Base-by-base conservation (phyloP, 306 rosid species). In the Vigna trinervia region DNA sequence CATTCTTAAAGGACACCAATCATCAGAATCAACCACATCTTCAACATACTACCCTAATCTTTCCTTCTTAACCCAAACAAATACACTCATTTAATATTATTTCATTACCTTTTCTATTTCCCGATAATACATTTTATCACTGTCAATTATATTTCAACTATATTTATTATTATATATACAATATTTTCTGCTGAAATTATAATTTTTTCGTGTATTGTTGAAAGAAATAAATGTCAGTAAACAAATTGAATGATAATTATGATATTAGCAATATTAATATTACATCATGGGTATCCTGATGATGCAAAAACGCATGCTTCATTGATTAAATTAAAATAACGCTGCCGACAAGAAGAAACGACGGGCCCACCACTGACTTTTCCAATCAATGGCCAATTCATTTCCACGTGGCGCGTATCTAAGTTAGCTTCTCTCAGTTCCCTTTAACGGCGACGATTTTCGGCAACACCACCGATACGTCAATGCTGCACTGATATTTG, bases 361-460 rank as follows among this genome's bases (percentile, higher is more conserved):
- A 32, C 61, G 74, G 36, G 19, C 47, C 75, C 62, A 48, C 12
- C 53, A 78, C 26, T 57, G 53, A 67, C 69, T 56, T 66, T 56
- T 64, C 1, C 1, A 32, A 77, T 83, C 28, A 38, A 57, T 69
- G 68, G 69, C 11, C 26, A 9, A 2, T 12, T 26, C 17, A 12
- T 36, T 10, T 39, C 80, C 86, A 78, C 80, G 73, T 26, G 73
- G 19, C 73, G 10, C 45, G 6, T 28, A 60, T 57, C 66, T 4
- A 38, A 60, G 66, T 30, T 47, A 5, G 12, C 70, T 36, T 70
- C 46, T n/a, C n/a, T 20, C 3, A 2, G 12, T 23, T 26, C 47
- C 2, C 80, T 73, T 89, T 75, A 84, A 90, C 96, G 92, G 88
- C 91, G 89, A 77, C 93, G 91, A 81, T 78, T 83, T 83, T 89